Percentiles rank a stretch among this genome's conserved stretches.
Conservation (phyloP, 176 grass and related monocot species). For the Hordeum marinum region DNA sequence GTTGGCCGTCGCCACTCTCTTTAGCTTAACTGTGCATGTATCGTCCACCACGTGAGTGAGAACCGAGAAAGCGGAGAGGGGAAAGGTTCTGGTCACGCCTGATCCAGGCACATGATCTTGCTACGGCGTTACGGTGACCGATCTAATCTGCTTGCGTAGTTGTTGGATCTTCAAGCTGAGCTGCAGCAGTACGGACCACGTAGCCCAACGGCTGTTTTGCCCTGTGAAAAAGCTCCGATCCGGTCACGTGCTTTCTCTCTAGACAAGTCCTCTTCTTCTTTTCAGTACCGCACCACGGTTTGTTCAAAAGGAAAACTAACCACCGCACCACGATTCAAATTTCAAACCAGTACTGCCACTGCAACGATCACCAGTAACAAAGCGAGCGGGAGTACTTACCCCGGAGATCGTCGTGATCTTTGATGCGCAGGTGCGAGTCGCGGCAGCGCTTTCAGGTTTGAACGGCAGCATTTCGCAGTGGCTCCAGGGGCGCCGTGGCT, state of each 20-base stretch:
- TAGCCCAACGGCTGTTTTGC: neutral
- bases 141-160: neutral
- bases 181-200: neutral
- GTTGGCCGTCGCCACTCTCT: neutral
- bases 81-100: neutral
- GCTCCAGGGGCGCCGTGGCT: neutral
- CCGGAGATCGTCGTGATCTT: neutral
- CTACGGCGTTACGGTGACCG: neutral
- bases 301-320: neutral
- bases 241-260: neutral
- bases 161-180: neutral
- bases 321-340: neutral
- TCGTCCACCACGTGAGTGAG: neutral
- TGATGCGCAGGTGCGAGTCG: neutral
- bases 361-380: neutral
- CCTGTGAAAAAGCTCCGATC: neutral
- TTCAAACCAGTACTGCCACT: neutral
- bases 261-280: neutral
- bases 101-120: neutral
- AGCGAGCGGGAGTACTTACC: neutral
- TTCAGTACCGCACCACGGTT: neutral
- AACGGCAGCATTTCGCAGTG: neutral
- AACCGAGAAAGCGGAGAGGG: neutral
- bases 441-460: neutral
- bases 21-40: neutral